Percentiles rank a stretch among this genome's conserved stretches.
phyloP scores from a whole-genome alignment of 148 eudicot species.

The Tetragonia tetragonoides region DNA sequence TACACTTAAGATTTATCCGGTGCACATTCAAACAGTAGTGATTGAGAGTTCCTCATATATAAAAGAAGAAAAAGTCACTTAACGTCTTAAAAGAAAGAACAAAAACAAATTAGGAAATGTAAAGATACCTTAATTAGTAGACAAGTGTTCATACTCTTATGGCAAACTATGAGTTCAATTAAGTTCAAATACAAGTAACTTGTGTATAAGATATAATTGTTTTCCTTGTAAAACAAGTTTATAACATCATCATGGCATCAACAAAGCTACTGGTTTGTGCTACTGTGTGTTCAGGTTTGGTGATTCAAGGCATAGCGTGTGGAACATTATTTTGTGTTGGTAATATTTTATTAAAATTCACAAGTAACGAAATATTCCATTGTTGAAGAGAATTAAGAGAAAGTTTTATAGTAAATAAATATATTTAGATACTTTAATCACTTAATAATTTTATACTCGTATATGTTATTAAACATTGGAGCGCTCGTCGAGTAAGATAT shows the following conservation, averaged over 20 bases:
- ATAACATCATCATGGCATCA: conserved; percentile 30
- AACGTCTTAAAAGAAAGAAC: no score
- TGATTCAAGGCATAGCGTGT: conserved; percentile 16
- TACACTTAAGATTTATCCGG: no score
- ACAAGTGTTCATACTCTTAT: not conserved
- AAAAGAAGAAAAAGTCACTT: no score
- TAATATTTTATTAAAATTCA: conserved; percentile 6
- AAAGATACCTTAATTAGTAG: not conserved
- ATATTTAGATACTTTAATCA: not conserved
- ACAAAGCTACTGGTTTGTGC: not conserved
- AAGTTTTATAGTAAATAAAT: not conserved
- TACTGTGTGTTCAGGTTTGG: not conserved
- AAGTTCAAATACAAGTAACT: not conserved
- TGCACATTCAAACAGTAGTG: no score
- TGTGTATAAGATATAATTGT: not conserved
- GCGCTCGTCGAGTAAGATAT: conserved; percentile 28
- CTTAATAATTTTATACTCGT: not conserved
- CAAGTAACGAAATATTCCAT: conserved; percentile 40
- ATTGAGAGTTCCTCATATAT: no score
- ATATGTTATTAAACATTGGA: conserved; percentile 4
- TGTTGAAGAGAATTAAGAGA: not conserved
- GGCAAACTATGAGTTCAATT: not conserved
- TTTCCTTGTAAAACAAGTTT: conserved; percentile 14
- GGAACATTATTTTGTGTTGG: conserved; percentile 13
- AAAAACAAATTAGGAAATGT: no score